Conservation (phyloP, 1,284 basidiomycete genomes). For the Leccinum pachyderme region DNA sequence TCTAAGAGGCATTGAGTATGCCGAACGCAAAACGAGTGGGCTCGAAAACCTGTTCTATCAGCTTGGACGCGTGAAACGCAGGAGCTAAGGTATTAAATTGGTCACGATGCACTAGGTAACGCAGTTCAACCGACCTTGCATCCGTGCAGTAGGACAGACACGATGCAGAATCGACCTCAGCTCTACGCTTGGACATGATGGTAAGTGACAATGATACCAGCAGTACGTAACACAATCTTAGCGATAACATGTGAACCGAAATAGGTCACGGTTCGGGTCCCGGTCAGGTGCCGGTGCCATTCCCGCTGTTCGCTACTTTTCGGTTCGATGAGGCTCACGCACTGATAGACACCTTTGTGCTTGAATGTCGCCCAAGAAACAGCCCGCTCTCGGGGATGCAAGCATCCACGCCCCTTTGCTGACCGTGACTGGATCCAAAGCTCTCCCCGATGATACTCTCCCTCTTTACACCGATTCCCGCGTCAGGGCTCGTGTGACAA, state of each 20-base stretch:
- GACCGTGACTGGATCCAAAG: background rate
- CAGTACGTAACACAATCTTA: background rate
- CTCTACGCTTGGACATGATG: conserved; percentile 7
- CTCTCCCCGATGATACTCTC: conserved; percentile 15
- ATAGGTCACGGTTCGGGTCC: no score
- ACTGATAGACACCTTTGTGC: background rate
- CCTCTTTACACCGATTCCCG: conserved; percentile 21
- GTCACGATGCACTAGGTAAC: background rate
- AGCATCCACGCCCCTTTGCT: background rate
- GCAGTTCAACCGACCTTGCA: conserved; percentile 18
- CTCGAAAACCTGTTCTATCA: conserved; percentile 18
- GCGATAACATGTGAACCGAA: background rate
- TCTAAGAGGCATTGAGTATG: conserved; percentile 12
- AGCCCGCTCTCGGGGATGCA: background rate
- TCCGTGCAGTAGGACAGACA: conserved; percentile 11
- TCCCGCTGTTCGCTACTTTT: no score
- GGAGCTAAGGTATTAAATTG: background rate
- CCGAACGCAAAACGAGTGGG: background rate
- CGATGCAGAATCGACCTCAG: conserved; percentile 12
- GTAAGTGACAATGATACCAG: background rate
- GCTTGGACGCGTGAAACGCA: conserved; percentile 3
- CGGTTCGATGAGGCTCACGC: background rate
- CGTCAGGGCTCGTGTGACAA: background rate
- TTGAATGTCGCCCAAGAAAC: conserved; percentile 9
- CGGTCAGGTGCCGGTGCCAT: no score